Evolutionary conservation across 306 rosid genomes (phyloP), one percentile per base, ranked within the genome.

Genomic region (Geum urbanum): DNA sequence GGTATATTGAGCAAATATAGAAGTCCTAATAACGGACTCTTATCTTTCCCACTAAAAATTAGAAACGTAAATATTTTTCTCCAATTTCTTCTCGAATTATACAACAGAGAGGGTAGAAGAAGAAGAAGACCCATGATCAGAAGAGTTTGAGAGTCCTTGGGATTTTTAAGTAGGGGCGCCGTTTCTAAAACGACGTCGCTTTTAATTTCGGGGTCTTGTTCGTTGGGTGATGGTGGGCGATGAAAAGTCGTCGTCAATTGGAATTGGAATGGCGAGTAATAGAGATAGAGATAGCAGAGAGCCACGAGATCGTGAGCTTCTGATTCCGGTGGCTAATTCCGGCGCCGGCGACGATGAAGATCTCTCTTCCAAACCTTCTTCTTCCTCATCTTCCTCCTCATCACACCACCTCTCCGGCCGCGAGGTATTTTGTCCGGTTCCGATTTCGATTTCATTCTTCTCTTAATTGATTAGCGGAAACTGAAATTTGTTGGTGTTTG

Each of bases 221-320:
- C 37, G 37, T 32, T 32, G 37, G 56, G 58, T 62, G 60, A 61
- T 55, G 76, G 88, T 90, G 98, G 96, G 83, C 74, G 96, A 89
- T 62, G 92, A 80, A 5, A 84, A 89, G 72, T 70, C 89, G 49
- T 73, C 82, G 48, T 62, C 80, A 65, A 84, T 86, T 51, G 74
- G 66, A 65, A 84, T 86, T 51, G 74, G 66, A 53, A 80, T 82
- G 82, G 81, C 80, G 35, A 76, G 67, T 74, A 32, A 32, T 32
- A 32, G 37, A 32, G 37, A 32, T 32, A 88, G 96, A 83, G 97
- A 88, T 32, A 32, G 37, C 58, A 75, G 86, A 78, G 84, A 79
- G n/a, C 46, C 45, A 55, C 84, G 84, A 76, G 97, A 91, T 83
- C 92, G 88, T 16, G 96, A 91, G 83, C 97, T 88, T 75, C 92